phyloP scores from a whole-genome alignment of 306 rosid genomes.

The Prunus mume region DNA sequence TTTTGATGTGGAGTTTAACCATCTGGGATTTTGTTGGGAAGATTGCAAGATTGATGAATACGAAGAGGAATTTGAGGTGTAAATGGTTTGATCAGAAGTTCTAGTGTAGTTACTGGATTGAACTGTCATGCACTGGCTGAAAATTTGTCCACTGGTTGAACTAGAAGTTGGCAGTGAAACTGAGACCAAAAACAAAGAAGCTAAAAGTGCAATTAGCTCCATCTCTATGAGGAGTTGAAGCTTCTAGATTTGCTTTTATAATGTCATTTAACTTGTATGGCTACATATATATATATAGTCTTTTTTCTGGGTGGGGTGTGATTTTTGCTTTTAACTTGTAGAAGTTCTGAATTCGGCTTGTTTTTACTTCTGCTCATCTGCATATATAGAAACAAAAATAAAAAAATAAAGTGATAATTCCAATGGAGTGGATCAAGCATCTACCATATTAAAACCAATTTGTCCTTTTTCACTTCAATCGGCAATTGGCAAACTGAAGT shows the following conservation, averaged over 20 bases:
- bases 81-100: conserved; percentile 17
- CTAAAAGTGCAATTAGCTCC: conserved; percentile 8
- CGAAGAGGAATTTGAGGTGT: conserved; percentile 27
- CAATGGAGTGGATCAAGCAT: conserved; percentile 6
- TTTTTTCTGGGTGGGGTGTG: background rate
- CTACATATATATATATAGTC: background rate
- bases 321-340: background rate
- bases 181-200: conserved; percentile 31
- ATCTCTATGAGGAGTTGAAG: conserved; percentile 9
- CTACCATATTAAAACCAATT: background rate
- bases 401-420: conserved; percentile 4
- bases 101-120: conserved; percentile 8
- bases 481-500: background rate
- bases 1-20: conserved; percentile 43
- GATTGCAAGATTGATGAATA: conserved; percentile 33
- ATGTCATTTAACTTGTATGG: background rate
- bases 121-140: conserved; percentile 35
- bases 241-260: background rate
- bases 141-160: conserved; percentile 20
- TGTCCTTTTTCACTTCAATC: background rate
- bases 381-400: background rate
- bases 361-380: background rate
- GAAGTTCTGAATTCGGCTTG: conserved; percentile 7
- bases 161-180: conserved; percentile 18
- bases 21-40: conserved; percentile 50